Base-by-base conservation (phyloP, 2,329 filamentous ascomycete species). In the Talaromyces atroroseus region DNA sequence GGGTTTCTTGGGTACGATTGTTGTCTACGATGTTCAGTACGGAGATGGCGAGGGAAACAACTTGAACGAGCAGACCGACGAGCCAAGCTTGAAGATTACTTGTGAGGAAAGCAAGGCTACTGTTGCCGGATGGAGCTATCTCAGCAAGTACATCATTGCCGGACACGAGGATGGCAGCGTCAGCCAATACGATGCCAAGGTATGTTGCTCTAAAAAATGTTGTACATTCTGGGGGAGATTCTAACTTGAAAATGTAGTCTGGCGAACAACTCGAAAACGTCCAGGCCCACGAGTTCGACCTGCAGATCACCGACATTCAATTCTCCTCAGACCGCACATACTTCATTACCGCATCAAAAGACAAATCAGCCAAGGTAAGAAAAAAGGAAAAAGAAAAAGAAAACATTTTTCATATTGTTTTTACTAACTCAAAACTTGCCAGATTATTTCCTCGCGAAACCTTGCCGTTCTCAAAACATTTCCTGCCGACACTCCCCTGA, bases 311-410 rank as follows among this genome's bases (percentile, higher is more conserved):
- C 67, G 94, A 99, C 74, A 83, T 99, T 60, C 94, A 99, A 78
- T 97, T 94, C 89, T 87, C 90, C 55, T 75, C 85, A 54, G 94
- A 99, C 80, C 85, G 92, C 66, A 95, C 92, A 68, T 96, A 96
- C 80, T 97, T 97, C 80, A 94, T 99, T 79, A 99, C 94, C 58
- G 88, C 94, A 58, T 94, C 88, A 71, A 97, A 96, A 81, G 94
- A 99, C 82, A 99, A 99, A 83, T 88, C 89, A 48, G 88, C 94
- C 64, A 96, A 95, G 83, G 87, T 89, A 36, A 36, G 32, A 10
- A 29, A 7, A 2, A 29, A 29, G 7, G 7, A 3, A 3, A 26
- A 2, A 79, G 2, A 29, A 29, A 26, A 26, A 3, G 3, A 26
- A 2, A 79, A 36, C 73, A 57, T 26, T 24, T 14, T 20, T 21